Evolutionary conservation across 495 filamentous ascomycete genomes (phyloP).

Genomic region (Parathielavia hyrcaniae): DNA sequence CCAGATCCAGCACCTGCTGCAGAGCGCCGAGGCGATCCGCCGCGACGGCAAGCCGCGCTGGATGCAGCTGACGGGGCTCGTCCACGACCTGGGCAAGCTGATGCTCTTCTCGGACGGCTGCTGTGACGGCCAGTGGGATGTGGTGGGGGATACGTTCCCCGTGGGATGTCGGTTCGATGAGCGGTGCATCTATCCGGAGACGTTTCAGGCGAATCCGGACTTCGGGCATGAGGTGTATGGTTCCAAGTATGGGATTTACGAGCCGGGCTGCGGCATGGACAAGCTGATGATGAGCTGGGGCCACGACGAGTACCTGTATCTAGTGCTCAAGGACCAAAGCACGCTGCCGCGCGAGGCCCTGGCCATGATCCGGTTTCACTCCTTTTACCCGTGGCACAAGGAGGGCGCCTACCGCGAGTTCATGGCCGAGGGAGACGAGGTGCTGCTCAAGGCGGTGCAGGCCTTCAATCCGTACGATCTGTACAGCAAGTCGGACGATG

Average conservation of each 20-base stretch:
- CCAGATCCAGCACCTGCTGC: slow-evolving; percentile 83
- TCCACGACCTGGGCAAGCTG: slow-evolving; percentile 85
- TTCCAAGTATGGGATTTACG: slow-evolving; percentile 71
- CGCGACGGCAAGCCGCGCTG: slow-evolving; percentile 84
- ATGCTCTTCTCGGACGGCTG: slow-evolving; percentile 73
- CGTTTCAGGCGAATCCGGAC: slow-evolving; percentile 69
- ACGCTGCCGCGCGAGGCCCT: slow-evolving; percentile 71
- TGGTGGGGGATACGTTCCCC: slow-evolving; percentile 87
- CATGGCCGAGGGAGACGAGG: slow-evolving; percentile 74
- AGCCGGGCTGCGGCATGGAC: slow-evolving; percentile 66
- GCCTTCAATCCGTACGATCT: slow-evolving; percentile 90
- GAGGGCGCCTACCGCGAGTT: slow-evolving; percentile 70
- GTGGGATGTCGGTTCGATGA: slow-evolving; percentile 79
- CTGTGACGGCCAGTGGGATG: slow-evolving; percentile 85
- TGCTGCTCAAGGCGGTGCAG: slow-evolving; percentile 70
- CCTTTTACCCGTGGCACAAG: slow-evolving; percentile 85
- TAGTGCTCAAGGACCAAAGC: slow-evolving; percentile 71
- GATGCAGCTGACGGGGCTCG: slow-evolving; percentile 86
- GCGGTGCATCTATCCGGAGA: slow-evolving; percentile 69
- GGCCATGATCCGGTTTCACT: slow-evolving; percentile 86
- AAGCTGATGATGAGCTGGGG: slow-evolving; percentile 88
- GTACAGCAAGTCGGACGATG: slow-evolving; percentile 84
- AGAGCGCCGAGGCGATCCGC: slow-evolving; percentile 80
- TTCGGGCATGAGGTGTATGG: slow-evolving; percentile 57
- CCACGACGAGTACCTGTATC: slow-evolving; percentile 87